Percentiles rank a stretch among this genome's conserved stretches.
These are phyloP conservation scores for Pichia insulana DNA, from an alignment of 805 yeast genomes.

Conservation along the genomic window DNA sequence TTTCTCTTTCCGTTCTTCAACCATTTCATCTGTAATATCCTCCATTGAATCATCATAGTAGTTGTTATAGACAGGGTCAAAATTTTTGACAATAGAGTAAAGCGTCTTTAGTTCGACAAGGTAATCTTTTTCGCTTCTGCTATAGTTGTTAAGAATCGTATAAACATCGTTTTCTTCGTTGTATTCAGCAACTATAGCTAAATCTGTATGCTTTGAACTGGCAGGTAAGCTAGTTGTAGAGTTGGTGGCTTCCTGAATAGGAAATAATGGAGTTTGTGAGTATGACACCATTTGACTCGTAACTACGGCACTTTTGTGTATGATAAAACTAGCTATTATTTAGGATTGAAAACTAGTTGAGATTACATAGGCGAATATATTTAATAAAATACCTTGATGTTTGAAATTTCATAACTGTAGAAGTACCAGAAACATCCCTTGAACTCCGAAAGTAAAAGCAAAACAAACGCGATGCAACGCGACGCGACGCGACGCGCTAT, in stretches of 20 bases:
- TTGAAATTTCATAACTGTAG: too few species aligned
- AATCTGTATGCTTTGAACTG: not conserved
- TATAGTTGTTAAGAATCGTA: conserved; percentile 11
- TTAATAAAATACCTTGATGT: too few species aligned
- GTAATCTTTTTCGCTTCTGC: conserved; percentile 16
- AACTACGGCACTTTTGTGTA: too few species aligned
- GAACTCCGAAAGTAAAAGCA: not conserved
- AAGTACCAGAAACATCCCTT: too few species aligned
- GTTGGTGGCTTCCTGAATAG: conserved; percentile 16
- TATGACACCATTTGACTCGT: conserved; percentile 14
- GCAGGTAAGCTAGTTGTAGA: conserved; percentile 9
- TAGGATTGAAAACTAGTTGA: too few species aligned
- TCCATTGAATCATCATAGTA: conserved; percentile 23
- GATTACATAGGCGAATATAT: too few species aligned
- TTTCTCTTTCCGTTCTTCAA: conserved; percentile 13
- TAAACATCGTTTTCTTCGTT: conserved; percentile 4
- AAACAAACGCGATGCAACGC: not conserved
- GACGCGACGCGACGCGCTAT: too few species aligned
- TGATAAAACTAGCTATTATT: not conserved
- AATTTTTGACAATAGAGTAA: conserved; percentile 16
- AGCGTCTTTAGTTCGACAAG: conserved; percentile 16
- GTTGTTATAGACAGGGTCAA: conserved; percentile 23
- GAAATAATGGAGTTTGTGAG: conserved; percentile 15
- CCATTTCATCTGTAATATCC: conserved; percentile 20
- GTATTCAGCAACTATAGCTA: not conserved